Evolutionary conservation across 345 rosid genomes (phyloP), one percentile per base, ranked within the genome.

Genomic region (Anacardium occidentale): DNA sequence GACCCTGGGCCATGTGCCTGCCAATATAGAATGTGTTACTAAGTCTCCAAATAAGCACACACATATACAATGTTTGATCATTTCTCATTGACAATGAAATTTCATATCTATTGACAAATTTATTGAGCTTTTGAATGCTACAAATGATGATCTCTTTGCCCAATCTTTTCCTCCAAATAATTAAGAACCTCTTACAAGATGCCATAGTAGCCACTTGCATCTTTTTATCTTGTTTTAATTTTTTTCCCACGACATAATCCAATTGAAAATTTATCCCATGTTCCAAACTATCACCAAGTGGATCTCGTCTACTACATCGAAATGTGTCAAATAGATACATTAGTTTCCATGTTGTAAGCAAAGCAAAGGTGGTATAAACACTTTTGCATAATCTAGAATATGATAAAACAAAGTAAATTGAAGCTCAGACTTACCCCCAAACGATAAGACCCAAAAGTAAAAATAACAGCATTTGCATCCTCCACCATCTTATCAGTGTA

Each of bases 1-100:
- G 96, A 91, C 72, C 96, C 94, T 76, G 98, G 97, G 34, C 98
- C 96, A 79, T 95, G 98, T 58, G 90, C 98, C 98, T 92, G 78
- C 47, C 56, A 73, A 66, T 50, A 10, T 48, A 53, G 57, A 34
- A 40, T 7, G 66, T n/a, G 52, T 60, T 7, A 14, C 17, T 37
- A 61, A 32, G 50, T 14, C 26, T 63, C 73, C 26, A 48, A 32
- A 75, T 62, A 53, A 37, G 42, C 42, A 37, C 42, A 37, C 26
- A 10, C 51, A 47, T 2, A 14, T 0, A 47, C 13, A 47, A 47
- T 47, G 51, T 47, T 17, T n/a, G 3, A 47, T 47, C 4, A 10
- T 47, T 47, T 47, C 51, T 47, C 51, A 47, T 47, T 47, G 51
- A 11, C 17, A 12, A 47, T 14, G 17, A 47, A 47, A 47, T 47